A percentile compares a stretch with the other conserved stretches of the same genome.
These are phyloP conservation scores for Clarkia xantiana DNA, from an alignment of 345 rosid species.

Conservation along the genomic window DNA sequence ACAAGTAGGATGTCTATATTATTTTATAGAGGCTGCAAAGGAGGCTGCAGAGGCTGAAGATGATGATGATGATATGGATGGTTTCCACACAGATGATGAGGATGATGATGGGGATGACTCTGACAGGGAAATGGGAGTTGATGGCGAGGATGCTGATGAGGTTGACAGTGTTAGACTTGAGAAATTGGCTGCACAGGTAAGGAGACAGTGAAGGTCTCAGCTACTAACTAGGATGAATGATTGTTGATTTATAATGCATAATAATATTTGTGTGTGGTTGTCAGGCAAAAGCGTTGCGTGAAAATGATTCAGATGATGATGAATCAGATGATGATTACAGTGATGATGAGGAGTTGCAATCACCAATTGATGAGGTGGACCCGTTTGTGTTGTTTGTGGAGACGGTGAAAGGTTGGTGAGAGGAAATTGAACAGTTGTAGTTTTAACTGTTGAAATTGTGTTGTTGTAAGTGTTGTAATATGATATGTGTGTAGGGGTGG, in stretches of 20 bases:
- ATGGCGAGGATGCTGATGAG: slow-evolving; percentile 91
- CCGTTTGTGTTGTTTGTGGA: slow-evolving; percentile 90
- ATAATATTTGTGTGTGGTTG: slow-evolving; percentile 1
- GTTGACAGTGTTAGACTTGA: slow-evolving; percentile 65
- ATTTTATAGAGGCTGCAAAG: slow-evolving; percentile 78
- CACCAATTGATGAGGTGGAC: slow-evolving; percentile 95
- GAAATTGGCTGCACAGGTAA: slow-evolving; percentile 90
- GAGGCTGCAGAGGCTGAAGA: slow-evolving; percentile 71
- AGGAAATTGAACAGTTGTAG: not conserved
- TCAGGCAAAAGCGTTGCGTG: slow-evolving; percentile 66
- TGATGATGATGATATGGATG: slow-evolving; percentile 91
- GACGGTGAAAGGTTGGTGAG: slow-evolving; percentile 64
- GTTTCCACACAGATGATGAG: slow-evolving; percentile 80
- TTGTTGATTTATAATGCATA: slow-evolving; percentile 4
- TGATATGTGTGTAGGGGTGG: too few relatives aligned
- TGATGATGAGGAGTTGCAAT: slow-evolving; percentile 86
- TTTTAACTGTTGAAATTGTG: not conserved
- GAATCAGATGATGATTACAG: slow-evolving; percentile 87
- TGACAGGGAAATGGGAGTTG: slow-evolving; percentile 92
- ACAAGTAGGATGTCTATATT: too few relatives aligned
- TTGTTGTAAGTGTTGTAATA: slow-evolving; percentile 6
- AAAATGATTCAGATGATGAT: slow-evolving; percentile 49
- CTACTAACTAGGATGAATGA: too few relatives aligned
- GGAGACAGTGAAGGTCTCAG: too few relatives aligned
- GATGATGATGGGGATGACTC: slow-evolving; percentile 73